A percentile compares a stretch with the other conserved stretches of the same genome.
phyloP scores from a whole-genome alignment of 495 filamentous ascomycete genomes.

The Bacidia rubella region DNA sequence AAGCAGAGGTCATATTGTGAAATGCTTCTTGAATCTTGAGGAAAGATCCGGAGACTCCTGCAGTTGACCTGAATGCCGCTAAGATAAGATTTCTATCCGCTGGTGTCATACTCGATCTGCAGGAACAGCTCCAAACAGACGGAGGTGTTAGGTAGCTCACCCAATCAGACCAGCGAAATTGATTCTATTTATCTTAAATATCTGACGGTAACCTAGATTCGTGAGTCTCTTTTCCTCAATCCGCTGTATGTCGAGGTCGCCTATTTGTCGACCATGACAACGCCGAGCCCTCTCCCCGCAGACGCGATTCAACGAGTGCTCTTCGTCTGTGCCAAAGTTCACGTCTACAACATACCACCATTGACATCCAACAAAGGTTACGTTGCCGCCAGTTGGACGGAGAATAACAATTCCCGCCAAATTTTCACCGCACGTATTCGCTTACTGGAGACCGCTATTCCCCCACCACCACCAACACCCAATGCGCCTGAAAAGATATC shows the following conservation, averaged over 20 bases:
- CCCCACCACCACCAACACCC: conserved; percentile 10
- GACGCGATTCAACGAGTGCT: conserved; percentile 70
- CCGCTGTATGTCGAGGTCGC: too few species aligned
- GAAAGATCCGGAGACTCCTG: too few species aligned
- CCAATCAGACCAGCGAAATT: too few species aligned
- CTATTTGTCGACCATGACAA: neutral
- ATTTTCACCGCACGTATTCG: conserved; percentile 76
- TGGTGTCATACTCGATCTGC: too few species aligned
- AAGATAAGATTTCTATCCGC: neutral
- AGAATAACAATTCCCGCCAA: conserved; percentile 45
- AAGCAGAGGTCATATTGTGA: neutral
- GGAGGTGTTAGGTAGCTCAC: too few species aligned
- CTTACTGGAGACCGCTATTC: conserved; percentile 58
- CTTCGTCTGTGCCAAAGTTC: conserved; percentile 53
- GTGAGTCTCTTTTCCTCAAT: too few species aligned
- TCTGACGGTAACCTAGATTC: too few species aligned
- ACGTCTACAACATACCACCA: conserved; percentile 71
- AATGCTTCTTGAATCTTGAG: too few species aligned
- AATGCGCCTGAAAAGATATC: conserved; percentile 38
- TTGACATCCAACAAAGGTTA: conserved; percentile 56
- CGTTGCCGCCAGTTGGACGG: conserved; percentile 63
- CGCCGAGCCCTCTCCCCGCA: conserved; percentile 22
- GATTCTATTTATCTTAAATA: too few species aligned
- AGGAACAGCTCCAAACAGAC: too few species aligned
- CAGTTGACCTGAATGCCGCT: too few species aligned